A percentile compares a stretch with the other conserved stretches of the same genome.
Conservation (phyloP, 768 basidiomycete species). For the Mycena vulgaris region DNA sequence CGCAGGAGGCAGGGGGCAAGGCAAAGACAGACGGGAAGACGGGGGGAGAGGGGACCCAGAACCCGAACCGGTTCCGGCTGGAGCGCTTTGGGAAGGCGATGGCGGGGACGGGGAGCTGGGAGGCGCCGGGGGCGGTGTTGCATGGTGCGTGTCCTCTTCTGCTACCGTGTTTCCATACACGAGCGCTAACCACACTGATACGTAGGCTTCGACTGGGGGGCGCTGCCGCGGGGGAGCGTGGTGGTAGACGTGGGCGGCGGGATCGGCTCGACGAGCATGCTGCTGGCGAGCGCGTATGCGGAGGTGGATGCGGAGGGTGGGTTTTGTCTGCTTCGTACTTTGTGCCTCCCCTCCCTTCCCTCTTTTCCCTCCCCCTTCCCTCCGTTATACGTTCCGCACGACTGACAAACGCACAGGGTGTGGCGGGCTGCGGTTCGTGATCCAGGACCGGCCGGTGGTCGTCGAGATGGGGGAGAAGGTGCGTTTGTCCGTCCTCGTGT, state of each 20-base stretch:
- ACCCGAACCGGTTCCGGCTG: conserved; percentile 65
- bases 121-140: conserved; percentile 72
- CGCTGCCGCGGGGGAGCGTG: conserved; percentile 59
- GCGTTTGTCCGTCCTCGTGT: not conserved
- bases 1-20: no score
- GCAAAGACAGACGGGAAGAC: no score
- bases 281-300: conserved; percentile 52
- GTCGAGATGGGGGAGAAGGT: conserved; percentile 57
- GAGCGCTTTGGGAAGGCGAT: conserved; percentile 84
- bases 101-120: conserved; percentile 82
- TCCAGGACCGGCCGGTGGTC: conserved; percentile 68
- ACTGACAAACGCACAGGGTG: conserved; percentile 37
- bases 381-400: not conserved
- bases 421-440: conserved; percentile 56
- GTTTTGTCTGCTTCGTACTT: not conserved
- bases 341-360: no score
- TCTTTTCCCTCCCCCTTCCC: not conserved
- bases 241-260: conserved; percentile 76
- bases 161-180: not conserved
- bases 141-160: conserved; percentile 56
- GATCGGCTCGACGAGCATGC: conserved; percentile 63
- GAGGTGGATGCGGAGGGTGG: conserved; percentile 26
- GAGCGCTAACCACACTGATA: not conserved
- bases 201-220: conserved; percentile 66
- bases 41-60: not conserved